A percentile compares a stretch with the other conserved stretches of the same genome.
Evolutionary conservation across 768 basidiomycete genomes (phyloP).

Genomic region (Leccinum olivaceopallidum): DNA sequence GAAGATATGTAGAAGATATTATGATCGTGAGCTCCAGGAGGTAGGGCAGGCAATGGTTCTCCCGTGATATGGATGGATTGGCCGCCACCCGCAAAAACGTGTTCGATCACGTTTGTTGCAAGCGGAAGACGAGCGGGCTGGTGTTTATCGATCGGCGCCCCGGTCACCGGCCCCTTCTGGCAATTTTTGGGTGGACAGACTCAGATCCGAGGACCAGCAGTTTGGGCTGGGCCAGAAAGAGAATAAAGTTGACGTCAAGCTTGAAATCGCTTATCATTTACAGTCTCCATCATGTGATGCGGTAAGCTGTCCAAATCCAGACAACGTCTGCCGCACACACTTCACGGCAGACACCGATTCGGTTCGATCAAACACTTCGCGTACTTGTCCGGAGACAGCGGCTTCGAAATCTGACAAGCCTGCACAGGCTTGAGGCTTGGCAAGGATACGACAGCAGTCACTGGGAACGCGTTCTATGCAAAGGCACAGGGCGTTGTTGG

Average conservation of each 20-base stretch:
- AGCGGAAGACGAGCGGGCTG: slow-evolving; percentile 9
- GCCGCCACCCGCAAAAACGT: slow-evolving; percentile 14
- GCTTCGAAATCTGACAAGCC: background rate
- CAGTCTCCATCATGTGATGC: slow-evolving; percentile 15
- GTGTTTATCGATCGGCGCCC: slow-evolving; percentile 35
- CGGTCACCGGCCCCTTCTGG: slow-evolving; percentile 20
- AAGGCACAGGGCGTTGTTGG: background rate
- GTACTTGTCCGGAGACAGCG: slow-evolving; percentile 3
- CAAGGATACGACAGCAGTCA: background rate
- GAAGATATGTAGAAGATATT: slow-evolving; percentile 17
- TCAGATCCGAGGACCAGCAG: slow-evolving; percentile 22
- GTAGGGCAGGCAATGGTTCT: slow-evolving; percentile 9
- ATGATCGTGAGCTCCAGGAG: slow-evolving; percentile 26
- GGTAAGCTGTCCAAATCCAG: slow-evolving; percentile 4
- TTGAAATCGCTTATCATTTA: slow-evolving; percentile 17
- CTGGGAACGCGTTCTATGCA: background rate
- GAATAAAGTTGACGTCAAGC: slow-evolving; percentile 22
- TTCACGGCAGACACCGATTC: slow-evolving; percentile 11
- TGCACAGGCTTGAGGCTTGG: background rate
- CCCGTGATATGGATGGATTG: slow-evolving; percentile 21
- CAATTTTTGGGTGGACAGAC: slow-evolving; percentile 2
- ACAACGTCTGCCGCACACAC: background rate
- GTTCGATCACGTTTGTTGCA: slow-evolving; percentile 13
- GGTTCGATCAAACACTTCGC: slow-evolving; percentile 23
- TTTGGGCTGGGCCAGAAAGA: slow-evolving; percentile 2